Percentiles rank a stretch among this genome's conserved stretches.
phyloP scores from a whole-genome alignment of 2,329 filamentous ascomycete species.

The Fusarium compactum region DNA sequence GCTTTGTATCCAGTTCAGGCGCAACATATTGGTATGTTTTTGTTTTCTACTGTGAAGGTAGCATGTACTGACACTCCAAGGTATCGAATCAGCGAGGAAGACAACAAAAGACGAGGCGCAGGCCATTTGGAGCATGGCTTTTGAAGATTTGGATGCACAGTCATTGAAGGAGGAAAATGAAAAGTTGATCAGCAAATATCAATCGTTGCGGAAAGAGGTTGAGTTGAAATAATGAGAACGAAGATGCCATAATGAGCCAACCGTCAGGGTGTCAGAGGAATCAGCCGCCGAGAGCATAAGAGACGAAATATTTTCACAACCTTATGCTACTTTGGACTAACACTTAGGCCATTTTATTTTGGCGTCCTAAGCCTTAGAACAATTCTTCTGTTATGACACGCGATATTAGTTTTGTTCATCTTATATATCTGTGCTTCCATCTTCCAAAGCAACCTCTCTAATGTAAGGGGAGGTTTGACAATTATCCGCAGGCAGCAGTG shows the following conservation, averaged over 20 bases:
- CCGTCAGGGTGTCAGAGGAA: background rate
- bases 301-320: background rate
- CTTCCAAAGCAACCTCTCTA: no score
- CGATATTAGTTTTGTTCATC: background rate
- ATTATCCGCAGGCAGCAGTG: background rate
- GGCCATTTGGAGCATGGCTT: constrained; percentile 27
- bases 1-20: constrained; percentile 25
- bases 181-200: background rate
- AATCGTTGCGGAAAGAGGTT: background rate
- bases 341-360: background rate
- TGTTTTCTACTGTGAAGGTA: accelerated
- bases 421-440: background rate
- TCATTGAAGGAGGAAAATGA: constrained; percentile 1
- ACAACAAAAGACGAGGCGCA: constrained; percentile 19
- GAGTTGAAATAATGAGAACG: background rate
- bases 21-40: constrained; percentile 20
- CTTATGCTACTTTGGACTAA: background rate
- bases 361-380: background rate
- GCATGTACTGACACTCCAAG: background rate
- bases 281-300: background rate
- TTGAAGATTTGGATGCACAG: constrained; percentile 6
- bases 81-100: constrained; percentile 16
- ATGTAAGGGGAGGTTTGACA: background rate
- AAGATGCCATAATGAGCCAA: background rate
- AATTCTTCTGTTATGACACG: no score